Percentiles rank a stretch among this genome's conserved stretches.
These are phyloP conservation scores for Alternaria panax DNA, from an alignment of 2,329 filamentous ascomycete genomes.

Conservation along the genomic window DNA sequence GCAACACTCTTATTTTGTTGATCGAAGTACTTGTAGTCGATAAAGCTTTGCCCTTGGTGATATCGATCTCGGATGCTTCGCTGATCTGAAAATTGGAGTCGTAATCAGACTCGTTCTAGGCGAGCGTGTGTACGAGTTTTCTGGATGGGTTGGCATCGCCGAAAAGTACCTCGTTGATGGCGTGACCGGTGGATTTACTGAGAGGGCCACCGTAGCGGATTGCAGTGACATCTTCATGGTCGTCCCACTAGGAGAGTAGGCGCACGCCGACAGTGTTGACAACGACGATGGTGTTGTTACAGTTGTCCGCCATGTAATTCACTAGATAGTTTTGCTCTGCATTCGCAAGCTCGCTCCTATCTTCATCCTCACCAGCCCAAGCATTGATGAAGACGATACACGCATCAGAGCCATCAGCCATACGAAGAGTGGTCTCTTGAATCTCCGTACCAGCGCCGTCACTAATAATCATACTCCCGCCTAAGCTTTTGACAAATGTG, in stretches of 20 bases:
- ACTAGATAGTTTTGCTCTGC: background rate
- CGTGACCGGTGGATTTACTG: background rate
- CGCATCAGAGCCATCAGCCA: background rate
- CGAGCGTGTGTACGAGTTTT: background rate
- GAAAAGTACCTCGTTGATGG: background rate
- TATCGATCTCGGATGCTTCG: background rate
- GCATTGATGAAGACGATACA: conserved; percentile 1
- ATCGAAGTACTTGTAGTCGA: conserved; percentile 2
- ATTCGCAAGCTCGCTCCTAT: background rate
- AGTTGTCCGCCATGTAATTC: background rate
- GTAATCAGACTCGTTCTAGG: conserved; percentile 2
- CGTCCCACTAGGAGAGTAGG: background rate
- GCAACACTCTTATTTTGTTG: background rate
- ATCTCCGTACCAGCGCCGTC: conserved; percentile 16
- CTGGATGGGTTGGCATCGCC: background rate
- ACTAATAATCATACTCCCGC: conserved; percentile 11
- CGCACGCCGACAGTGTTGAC: background rate
- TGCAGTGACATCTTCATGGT: background rate
- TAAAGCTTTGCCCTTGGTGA: background rate
- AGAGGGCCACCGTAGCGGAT: background rate
- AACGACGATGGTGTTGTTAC: background rate
- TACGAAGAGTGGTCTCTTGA: conserved; percentile 14
- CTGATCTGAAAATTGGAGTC: background rate
- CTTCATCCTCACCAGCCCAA: background rate
- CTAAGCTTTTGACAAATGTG: conserved; percentile 10